phyloP scores from a whole-genome alignment of 1,139 yeast genomes.

The Lodderomyces margitis region DNA sequence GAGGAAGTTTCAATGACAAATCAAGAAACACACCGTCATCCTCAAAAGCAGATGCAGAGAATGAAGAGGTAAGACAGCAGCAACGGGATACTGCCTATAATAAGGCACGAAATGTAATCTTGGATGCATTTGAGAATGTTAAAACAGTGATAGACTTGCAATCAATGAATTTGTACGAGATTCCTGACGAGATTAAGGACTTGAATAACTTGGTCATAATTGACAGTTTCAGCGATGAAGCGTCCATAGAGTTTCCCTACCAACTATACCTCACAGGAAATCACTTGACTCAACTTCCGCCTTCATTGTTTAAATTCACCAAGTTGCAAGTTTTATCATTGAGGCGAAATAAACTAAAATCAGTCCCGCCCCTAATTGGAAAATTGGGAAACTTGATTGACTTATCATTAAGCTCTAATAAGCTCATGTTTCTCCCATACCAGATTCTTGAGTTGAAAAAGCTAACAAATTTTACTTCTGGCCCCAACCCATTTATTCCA shows the following conservation, averaged over 20 bases:
- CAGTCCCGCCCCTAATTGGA: slow-evolving; percentile 37
- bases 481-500: slow-evolving; percentile 42
- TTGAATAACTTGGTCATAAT: slow-evolving; percentile 43
- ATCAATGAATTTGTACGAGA: slow-evolving; percentile 34
- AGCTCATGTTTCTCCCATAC: slow-evolving; percentile 34
- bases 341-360: slow-evolving; percentile 35
- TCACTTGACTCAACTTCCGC: slow-evolving; percentile 30
- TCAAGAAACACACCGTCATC: slow-evolving; percentile 27
- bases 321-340: slow-evolving; percentile 43
- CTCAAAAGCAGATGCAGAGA: slow-evolving; percentile 8
- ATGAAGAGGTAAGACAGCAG: slow-evolving; percentile 7
- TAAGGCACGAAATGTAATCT: slow-evolving; percentile 34
- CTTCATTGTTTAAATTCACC: slow-evolving; percentile 40
- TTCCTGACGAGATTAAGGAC: slow-evolving; percentile 47
- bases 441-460: slow-evolving; percentile 33
- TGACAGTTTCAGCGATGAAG: slow-evolving; percentile 36
- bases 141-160: slow-evolving; percentile 35
- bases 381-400: slow-evolving; percentile 35
- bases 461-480: slow-evolving; percentile 36
- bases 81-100: slow-evolving; percentile 17
- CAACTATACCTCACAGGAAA: slow-evolving; percentile 43
- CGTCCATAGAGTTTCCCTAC: slow-evolving; percentile 37
- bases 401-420: slow-evolving; percentile 39
- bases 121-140: slow-evolving; percentile 41
- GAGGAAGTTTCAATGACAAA: slow-evolving; percentile 23